Base-by-base conservation (phyloP, 257 asterid species). In the Gentiana straminea region DNA sequence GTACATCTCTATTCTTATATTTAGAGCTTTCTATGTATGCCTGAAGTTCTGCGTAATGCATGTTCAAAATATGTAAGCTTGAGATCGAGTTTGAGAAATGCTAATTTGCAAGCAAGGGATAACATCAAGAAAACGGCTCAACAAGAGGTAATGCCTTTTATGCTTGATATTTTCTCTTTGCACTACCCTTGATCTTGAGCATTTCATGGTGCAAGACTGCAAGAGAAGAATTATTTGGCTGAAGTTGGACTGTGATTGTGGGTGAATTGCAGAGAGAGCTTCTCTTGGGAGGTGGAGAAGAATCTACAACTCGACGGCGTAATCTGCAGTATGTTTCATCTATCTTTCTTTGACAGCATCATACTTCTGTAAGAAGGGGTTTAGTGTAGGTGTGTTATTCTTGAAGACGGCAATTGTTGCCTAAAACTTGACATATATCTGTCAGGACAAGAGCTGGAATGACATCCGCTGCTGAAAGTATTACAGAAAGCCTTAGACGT, bases 381-480 rank as follows among this genome's bases (percentile, higher is more conserved):
- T 59, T 54, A 35, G 35, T 37, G 38, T 55, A 51, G 34, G 39
- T 39, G 35, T 52, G 33, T 49, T 10, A 38, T 55, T 34, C 49
- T 54, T 39, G 33, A 58, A 53, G 54, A 55, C 56, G 13, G 55
- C 57, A 41, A 35, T 54, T 45, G 48, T 58, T 12, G 24, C 7
- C 58, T 41, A 35, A 41, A 65, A 60, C 34, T 49, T 52, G 37
- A 48, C 69, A 52, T 62, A 51, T 73, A 33, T 61, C 63, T 61
- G 36, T 44, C 70, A 92, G 98, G 84, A 92, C 98, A 46, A 85
- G 75, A 78, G 89, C 94, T 62, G 95, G 97, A 64, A 83, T 92
- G 97, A 92, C 97, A 67, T 79, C 97, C 76, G 95, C 98, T 51
- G 87, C 98, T 68, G 98, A 88, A 83, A 80, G 84, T 69, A 83